A percentile compares a stretch with the other conserved stretches of the same genome.
phyloP scores from a whole-genome alignment of 768 basidiomycete genomes.

The Lentinula detonsa region DNA sequence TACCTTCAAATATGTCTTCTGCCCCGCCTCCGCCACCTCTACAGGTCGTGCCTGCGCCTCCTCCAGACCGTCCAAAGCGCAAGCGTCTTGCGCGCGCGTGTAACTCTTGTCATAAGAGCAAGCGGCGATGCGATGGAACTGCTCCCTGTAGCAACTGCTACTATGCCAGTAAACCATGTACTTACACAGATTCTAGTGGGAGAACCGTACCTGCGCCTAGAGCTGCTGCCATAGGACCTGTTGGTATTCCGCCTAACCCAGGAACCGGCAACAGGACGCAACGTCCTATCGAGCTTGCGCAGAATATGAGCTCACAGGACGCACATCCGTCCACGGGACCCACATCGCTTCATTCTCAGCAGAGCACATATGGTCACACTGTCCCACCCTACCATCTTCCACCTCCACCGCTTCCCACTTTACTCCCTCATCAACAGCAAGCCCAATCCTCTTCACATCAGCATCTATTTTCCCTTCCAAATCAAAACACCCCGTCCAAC shows the following conservation, averaged over 20 bases:
- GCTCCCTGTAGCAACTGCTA: slow-evolving; percentile 82
- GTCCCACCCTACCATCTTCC: background rate
- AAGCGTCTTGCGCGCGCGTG: slow-evolving; percentile 63
- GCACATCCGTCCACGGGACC: background rate
- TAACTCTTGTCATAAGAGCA: slow-evolving; percentile 81
- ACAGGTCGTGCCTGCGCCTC: background rate
- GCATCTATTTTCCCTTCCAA: background rate
- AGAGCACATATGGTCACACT: background rate
- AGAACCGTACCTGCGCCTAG: slow-evolving; percentile 70
- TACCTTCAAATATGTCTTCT: background rate
- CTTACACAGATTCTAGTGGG: slow-evolving; percentile 75
- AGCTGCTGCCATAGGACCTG: background rate
- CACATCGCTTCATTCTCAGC: background rate
- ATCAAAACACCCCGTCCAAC: background rate
- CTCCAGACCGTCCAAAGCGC: slow-evolving; percentile 31
- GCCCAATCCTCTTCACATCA: background rate
- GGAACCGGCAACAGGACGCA: background rate
- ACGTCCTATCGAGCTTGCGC: background rate
- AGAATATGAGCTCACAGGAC: background rate
- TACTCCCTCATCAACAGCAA: background rate
- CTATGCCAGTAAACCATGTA: slow-evolving; percentile 76
- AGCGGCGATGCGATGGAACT: slow-evolving; percentile 38
- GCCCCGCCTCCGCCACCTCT: background rate
- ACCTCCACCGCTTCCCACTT: background rate
- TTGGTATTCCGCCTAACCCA: background rate